Conservation (phyloP, 2,329 filamentous ascomycete species). For the Alternaria arborescens region DNA sequence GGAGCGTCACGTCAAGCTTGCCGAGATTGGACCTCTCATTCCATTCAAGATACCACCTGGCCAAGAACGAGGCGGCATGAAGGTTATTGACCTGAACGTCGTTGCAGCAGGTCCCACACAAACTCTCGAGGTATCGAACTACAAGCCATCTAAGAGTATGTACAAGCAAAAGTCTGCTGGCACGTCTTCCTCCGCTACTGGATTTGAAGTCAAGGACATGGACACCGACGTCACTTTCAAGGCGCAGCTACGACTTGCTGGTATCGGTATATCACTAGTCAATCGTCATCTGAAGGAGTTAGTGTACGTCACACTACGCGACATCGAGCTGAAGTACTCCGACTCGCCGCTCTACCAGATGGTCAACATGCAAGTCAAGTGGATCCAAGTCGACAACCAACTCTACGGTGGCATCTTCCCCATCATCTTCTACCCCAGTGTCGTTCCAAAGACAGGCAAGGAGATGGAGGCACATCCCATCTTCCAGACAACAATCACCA, state of each 20-base stretch:
- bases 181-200: conserved; percentile 69
- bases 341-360: conserved; percentile 96
- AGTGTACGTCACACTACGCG: conserved; percentile 90
- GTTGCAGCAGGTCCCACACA: conserved; percentile 95
- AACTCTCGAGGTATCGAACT: conserved; percentile 92
- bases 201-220: conserved; percentile 93
- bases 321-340: conserved; percentile 88
- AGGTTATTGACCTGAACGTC: conserved; percentile 96
- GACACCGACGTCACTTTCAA: conserved; percentile 89
- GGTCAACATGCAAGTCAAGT: conserved; percentile 88
- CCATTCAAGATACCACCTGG: conserved; percentile 86
- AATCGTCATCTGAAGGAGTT: conserved; percentile 92
- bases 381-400: conserved; percentile 99
- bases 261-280: conserved; percentile 91
- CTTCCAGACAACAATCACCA: conserved; percentile 87
- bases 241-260: conserved; percentile 86
- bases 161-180: conserved; percentile 73
- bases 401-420: conserved; percentile 98
- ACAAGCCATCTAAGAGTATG: conserved; percentile 89
- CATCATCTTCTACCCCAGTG: conserved; percentile 94
- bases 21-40: conserved; percentile 94
- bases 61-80: conserved; percentile 70
- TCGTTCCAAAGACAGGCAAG: conserved; percentile 94
- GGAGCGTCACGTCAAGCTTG: conserved; percentile 90
- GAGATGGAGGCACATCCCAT: conserved; percentile 97